Evolutionary conservation across 441 rosid species (phyloP), one percentile per base, ranked within the genome.

Genomic region (Populus hybrid): DNA sequence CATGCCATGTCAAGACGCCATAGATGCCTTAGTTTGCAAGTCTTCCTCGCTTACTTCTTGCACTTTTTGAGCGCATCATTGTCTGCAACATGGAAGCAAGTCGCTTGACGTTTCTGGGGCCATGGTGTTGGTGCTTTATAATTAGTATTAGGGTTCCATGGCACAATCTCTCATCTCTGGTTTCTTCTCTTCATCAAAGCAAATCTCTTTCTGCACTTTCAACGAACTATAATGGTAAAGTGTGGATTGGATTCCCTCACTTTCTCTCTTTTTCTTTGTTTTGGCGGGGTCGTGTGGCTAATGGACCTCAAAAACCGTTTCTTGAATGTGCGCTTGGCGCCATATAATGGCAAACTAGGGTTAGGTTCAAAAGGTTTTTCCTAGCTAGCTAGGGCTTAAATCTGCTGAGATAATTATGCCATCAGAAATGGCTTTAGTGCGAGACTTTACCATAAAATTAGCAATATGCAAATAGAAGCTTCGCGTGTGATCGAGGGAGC

Each of bases 71-170:
- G 73, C 5, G 14, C 63, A 23, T 77, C 23, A 82, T 76, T 46
- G 11, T 36, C 57, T 46, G 20, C 20, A 68, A 46, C 20, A 24
- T 18, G 46, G 36, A 70, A 79, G 59, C 21, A 34, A 36, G 6
- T 61, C 75, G 16, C 16, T 24, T 65, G 16, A 32, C 61, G n/a
- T 65, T 78, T 40, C 18, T 70, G 78, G 78, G 53, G 81, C 78
- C 8, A 40, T 9, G 40, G 46, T 63, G 20, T 2, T 4, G 11
- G 10, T 24, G 24, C 7, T 74, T 75, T 53, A 2, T 28, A 6
- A 16, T 10, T 40, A 40, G 50, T 18, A 16, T 10, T 53, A 53
- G 23, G 66, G 74, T 28, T 20, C 14, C 75, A 72, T 46, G 64
- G 12, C 23, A 20, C 12, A 4, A 34, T 46, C 63, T 70, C 30